phyloP scores from a whole-genome alignment of 768 basidiomycete genomes.

The Suillus clintonianus region DNA sequence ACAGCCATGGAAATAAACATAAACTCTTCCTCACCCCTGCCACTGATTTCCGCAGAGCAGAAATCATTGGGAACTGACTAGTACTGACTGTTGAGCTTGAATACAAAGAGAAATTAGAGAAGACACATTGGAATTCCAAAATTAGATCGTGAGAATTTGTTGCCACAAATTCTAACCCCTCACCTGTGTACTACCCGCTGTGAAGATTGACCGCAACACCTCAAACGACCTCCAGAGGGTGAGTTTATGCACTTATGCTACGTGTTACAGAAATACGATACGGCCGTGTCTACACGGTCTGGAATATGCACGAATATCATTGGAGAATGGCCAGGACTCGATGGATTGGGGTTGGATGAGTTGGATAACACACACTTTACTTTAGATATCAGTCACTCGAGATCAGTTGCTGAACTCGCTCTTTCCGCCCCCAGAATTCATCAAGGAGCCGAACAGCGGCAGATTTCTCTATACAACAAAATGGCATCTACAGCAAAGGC shows the following conservation, averaged over 20 bases:
- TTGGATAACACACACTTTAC: background rate
- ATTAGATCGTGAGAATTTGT: constrained; percentile 25
- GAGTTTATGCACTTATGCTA: constrained; percentile 27
- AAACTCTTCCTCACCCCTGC: constrained; percentile 13
- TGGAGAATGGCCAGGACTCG: constrained; percentile 42
- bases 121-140: constrained; percentile 16
- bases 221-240: constrained; percentile 39
- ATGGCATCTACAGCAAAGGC: constrained; percentile 81
- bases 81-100: constrained; percentile 1
- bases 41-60: constrained; percentile 15
- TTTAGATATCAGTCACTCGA: constrained; percentile 4
- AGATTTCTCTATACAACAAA: constrained; percentile 27
- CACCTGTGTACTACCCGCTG: constrained; percentile 5
- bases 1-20: background rate
- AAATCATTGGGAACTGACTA: constrained; percentile 16
- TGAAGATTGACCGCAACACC: constrained; percentile 22
- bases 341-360: constrained; percentile 38
- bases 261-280: constrained; percentile 2
- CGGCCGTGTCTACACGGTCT: background rate
- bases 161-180: background rate
- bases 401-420: constrained; percentile 16
- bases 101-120: background rate
- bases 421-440: constrained; percentile 17
- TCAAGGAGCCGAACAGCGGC: constrained; percentile 11
- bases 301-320: constrained; percentile 21